A percentile compares a stretch with the other conserved stretches of the same genome.
Conservation (phyloP, 2,329 filamentous ascomycete genomes). For the Aspergillus alliaceus region DNA sequence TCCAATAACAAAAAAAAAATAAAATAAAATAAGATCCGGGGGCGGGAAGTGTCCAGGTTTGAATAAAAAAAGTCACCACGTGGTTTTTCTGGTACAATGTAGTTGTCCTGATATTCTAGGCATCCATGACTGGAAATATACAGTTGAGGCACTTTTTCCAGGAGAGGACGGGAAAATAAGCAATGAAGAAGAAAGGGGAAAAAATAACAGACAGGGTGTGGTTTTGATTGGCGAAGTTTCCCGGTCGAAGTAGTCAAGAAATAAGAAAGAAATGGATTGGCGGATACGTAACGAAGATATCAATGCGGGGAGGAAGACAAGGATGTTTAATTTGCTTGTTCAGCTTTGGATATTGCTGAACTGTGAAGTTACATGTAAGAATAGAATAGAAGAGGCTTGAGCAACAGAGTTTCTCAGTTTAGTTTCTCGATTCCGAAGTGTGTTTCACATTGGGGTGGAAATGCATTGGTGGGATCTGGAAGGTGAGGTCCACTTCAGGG, state of each 20-base stretch:
- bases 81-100: not conserved
- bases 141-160: not conserved
- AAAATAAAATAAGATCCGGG: not conserved
- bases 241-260: no score
- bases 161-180: not conserved
- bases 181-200: not conserved
- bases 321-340: not conserved
- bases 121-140: not conserved
- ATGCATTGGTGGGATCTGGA: not conserved
- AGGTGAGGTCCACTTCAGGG: not conserved
- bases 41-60: not conserved
- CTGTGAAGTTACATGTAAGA: not conserved
- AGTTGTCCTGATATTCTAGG: not conserved
- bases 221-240: conserved; percentile 6
- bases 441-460: not conserved
- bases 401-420: not conserved
- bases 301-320: conserved; percentile 10
- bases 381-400: not conserved
- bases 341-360: not conserved
- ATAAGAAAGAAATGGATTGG: no score
- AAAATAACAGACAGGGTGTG: not conserved
- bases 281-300: no score
- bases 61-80: not conserved
- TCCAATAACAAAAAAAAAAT: no score
- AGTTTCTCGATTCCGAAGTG: not conserved